Base-by-base conservation (phyloP, 2,329 filamentous ascomycete genomes). In the Chrysoporthe cubensis region DNA sequence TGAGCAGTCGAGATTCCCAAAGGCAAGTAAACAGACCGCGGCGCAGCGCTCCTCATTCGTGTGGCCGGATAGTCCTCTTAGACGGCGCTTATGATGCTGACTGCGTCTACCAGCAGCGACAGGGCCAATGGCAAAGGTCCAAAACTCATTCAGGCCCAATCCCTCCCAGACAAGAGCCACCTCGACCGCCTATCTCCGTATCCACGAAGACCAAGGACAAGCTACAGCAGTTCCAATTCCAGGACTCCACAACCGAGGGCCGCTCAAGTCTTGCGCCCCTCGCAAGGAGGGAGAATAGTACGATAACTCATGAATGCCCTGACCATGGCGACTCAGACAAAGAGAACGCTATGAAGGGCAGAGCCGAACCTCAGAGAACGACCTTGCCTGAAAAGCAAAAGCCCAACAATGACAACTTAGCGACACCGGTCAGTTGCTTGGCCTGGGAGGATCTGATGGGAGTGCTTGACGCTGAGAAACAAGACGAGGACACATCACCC, bases 201-300 rank as follows among this genome's bases (percentile, higher is more conserved):
- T 90, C 88, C 50, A 82, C 86, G 43, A 81, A 80, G 9, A 88
- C 88, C 13, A 90, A 87, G 74, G 86, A 80, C 70, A 90, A 90
- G 73, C 80, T 90, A 43, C 85, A 84, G 68, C 78, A 79, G 43
- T 87, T 87, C 74, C 85, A 86, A 66, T 90, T 88, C 71, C 80
- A 82, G 63, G 80, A 82, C 16, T 75, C 78, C 8, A 70, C 73
- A 1, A 63, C 68, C 14, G 66, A 72, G 37, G 71, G 44, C 44
- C 3, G 16, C 37, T 37, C 62, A 18, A 37, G 40, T 34, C 59
- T 65, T 43, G 44, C 65, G n/a, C 34, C 52, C 6, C 21, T 50
- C 13, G 4, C 54, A 8, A 62, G 61, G 21, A 9, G 52, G 3
- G n/a, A 50, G 32, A 44, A 48, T 26, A 42, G 8, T 18, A 16